Evolutionary conservation across 805 yeast genomes (phyloP), one percentile per base, ranked within the genome.

Genomic region (Nakazawaea anatomiae): DNA sequence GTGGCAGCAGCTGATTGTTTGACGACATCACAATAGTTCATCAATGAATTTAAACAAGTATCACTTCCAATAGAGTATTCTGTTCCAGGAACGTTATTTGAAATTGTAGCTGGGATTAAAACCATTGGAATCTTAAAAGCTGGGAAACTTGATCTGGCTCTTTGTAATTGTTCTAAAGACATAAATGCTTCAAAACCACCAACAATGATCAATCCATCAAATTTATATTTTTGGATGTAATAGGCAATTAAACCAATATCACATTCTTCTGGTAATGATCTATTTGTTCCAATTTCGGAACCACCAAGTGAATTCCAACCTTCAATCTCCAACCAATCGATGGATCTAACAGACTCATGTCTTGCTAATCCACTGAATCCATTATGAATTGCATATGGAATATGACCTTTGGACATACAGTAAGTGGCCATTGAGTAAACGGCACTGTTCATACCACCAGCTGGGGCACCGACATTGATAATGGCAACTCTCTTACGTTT

Each of bases 111-210:
- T 18, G 94, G 94, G 45, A 87, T 76, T 53, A 82, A 78, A 51
- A 84, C 82, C 83, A 84, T 80, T 57, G 95, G 95, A 52, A 87
- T 85, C 57, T 82, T 74, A 70, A 87, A 86, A 6, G 83, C 78
- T 25, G 91, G 89, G 63, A 81, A 87, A 58, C 73, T 74, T 18
- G 66, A 58, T 64, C 87, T 76, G 28, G 85, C 83, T 47, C 68
- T 68, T 57, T 82, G 80, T 59, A 87, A 73, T 69, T 85, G 82
- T 60, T 84, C 76, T 59, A 87, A 72, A 6, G 92, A 79, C n/a
- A 76, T 74, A 59, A 85, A 85, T 5, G 87, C 88, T 69, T 87
- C 95, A 63, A 87, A 87, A 1, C 95, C 95, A 62, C 95, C 95
- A 57, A 86, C 83, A 27, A 87, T 69, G 46, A 87, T 70, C 61